Evolutionary conservation across 805 yeast genomes (phyloP), one percentile per base, ranked within the genome.

Genomic region (Wickerhamiella shivajii): DNA sequence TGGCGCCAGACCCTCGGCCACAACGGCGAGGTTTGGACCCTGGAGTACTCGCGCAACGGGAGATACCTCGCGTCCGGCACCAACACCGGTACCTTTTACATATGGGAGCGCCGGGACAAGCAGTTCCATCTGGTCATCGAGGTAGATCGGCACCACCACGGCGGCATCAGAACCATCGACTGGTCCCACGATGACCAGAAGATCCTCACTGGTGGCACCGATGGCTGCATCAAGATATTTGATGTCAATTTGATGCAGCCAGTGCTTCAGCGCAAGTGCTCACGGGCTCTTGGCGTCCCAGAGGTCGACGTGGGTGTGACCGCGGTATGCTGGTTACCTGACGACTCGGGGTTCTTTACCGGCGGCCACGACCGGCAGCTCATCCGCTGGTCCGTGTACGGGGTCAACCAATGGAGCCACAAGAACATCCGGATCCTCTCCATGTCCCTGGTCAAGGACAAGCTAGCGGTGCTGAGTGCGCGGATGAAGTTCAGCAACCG

Each of bases 281-380:
- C 29, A 11, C 6, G 20, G 11, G n/a, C n/a, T n/a, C n/a, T n/a
- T n/a, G n/a, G n/a, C n/a, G n/a, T n/a, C n/a, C n/a, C n/a, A n/a
- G n/a, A n/a, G n/a, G n/a, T n/a, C n/a, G n/a, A 38, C 44, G 23
- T 9, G 45, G 40, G 49, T 23, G 44, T 63, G 44, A 25, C 53
- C 62, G 59, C 75, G 18, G 72, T 84, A 43, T 85, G 74, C 41
- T 84, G 87, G 71, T 56, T 77, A 31, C 79, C 77, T 4, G 56
- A 63, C 29, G 61, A 64, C 12, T 56, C 57, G 24, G 55, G 65
- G 33, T 74, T 83, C 44, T 63, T 78, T 4, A 61, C 79, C 14
- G 87, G 92, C 0, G 73, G 85, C 0, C 84, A 85, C 0, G 93
- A 79, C 49, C 71, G 74, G 40, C 74, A 64, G 40, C 60, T 74